Percentiles rank a stretch among this genome's conserved stretches.
Evolutionary conservation across 805 yeast genomes (phyloP).

Genomic region (Komagataella pastoris): DNA sequence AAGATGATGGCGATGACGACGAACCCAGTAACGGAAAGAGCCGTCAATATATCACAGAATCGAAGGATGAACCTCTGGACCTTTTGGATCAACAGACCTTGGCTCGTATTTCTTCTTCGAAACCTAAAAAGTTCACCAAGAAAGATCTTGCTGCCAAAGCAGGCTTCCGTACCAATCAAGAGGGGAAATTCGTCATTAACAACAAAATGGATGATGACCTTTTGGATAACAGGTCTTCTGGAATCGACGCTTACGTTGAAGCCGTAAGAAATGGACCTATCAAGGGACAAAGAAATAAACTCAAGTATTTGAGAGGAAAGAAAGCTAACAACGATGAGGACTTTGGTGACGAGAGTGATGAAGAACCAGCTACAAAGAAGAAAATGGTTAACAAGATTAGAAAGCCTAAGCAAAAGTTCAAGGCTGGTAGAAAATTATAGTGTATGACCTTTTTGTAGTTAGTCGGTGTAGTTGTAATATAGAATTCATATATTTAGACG

Average conservation of each 20-base stretch:
- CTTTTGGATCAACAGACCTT: constrained; percentile 74
- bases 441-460: not conserved
- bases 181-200: constrained; percentile 58
- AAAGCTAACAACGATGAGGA: constrained; percentile 32
- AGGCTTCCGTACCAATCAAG: constrained; percentile 31
- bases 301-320: constrained; percentile 68
- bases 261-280: constrained; percentile 91
- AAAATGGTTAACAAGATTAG: constrained; percentile 10
- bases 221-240: constrained; percentile 31
- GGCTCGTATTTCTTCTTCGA: constrained; percentile 80
- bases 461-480: not conserved
- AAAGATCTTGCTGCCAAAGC: constrained; percentile 23
- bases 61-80: constrained; percentile 69
- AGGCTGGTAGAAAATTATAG: constrained; percentile 47
- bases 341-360: constrained; percentile 37
- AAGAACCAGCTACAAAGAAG: constrained; percentile 5
- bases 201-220: constrained; percentile 32
- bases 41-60: constrained; percentile 60
- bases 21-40: constrained; percentile 6
- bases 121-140: constrained; percentile 49
- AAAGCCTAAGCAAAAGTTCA: constrained; percentile 32
- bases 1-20: constrained; percentile 26
- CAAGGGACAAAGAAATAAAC: constrained; percentile 83
- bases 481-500: not conserved
- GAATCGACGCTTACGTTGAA: constrained; percentile 85